These are phyloP conservation scores for Beauveria sp. DNA, from an alignment of 2,329 filamentous ascomycete genomes.

Conservation along the genomic window DNA sequence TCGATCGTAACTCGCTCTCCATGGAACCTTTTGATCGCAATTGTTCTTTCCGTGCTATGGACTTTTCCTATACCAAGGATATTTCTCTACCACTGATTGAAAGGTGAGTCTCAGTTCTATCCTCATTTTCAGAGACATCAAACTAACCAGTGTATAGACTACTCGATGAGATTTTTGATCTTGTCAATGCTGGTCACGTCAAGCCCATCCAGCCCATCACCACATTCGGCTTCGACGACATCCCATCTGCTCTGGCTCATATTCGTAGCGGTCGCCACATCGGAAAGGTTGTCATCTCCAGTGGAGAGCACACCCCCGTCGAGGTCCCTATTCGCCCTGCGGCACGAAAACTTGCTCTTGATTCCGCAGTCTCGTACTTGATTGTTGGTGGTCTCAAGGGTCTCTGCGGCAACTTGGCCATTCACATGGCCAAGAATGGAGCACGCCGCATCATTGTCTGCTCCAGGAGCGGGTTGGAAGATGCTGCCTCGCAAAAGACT, in stretches of 20 bases:
- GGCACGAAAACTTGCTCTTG: neutral
- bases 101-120: neutral
- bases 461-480: conserved; percentile 17
- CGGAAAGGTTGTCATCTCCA: conserved; percentile 25
- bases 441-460: conserved; percentile 21
- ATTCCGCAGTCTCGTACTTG: conserved; percentile 17
- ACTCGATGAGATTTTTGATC: conserved; percentile 13
- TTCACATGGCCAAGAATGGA: conserved; percentile 21
- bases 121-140: accelerated
- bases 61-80: conserved; percentile 13
- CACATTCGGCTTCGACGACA: conserved; percentile 19
- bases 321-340: neutral
- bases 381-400: conserved; percentile 23
- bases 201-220: conserved; percentile 18
- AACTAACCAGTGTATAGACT: neutral
- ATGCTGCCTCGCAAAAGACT: conserved; percentile 12
- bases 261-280: conserved; percentile 33
- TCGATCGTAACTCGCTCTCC: conserved; percentile 15
- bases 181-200: conserved; percentile 15
- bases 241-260: conserved; percentile 29
- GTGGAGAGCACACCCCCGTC: neutral
- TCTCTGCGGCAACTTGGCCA: conserved; percentile 19
- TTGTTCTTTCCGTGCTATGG: conserved; percentile 24
- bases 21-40: conserved; percentile 30
- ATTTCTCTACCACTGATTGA: conserved; percentile 8